These are phyloP conservation scores for Grammothele lineata DNA, from an alignment of 768 basidiomycete genomes.

Conservation along the genomic window DNA sequence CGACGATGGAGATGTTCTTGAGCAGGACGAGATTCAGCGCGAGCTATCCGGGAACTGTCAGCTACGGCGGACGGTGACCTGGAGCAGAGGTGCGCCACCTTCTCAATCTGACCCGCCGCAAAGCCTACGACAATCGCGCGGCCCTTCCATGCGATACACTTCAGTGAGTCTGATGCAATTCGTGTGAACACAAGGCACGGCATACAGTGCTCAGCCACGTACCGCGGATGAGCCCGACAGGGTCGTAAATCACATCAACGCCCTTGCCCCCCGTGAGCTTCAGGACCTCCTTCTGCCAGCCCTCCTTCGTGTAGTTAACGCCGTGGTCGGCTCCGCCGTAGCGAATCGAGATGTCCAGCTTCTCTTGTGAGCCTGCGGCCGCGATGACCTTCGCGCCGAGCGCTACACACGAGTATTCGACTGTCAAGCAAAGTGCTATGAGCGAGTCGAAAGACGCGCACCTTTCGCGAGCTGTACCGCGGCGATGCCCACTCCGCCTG, in stretches of 20 bases:
- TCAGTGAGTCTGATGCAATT: constrained; percentile 64
- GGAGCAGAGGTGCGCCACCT: constrained; percentile 40
- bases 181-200: background rate
- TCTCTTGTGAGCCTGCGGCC: constrained; percentile 75
- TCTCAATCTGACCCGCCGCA: constrained; percentile 80
- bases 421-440: background rate
- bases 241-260: constrained; percentile 84
- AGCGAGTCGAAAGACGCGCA: constrained; percentile 24
- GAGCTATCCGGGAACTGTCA: constrained; percentile 42
- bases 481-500: constrained; percentile 90
- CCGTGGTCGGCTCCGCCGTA: constrained; percentile 80
- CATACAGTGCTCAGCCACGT: background rate
- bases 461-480: constrained; percentile 94
- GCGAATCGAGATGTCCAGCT: constrained; percentile 72
- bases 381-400: constrained; percentile 95
- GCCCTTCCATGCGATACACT: constrained; percentile 94
- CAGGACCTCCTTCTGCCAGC: constrained; percentile 90
- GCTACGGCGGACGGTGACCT: too few relatives aligned
- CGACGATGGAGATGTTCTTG: constrained; percentile 55
- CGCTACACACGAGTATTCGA: constrained; percentile 29
- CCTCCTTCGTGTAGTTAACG: constrained; percentile 71
- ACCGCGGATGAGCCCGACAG: constrained; percentile 77
- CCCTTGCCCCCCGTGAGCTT: constrained; percentile 80
- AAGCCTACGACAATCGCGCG: constrained; percentile 93
- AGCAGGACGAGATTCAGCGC: constrained; percentile 62